Evolutionary conservation across 2,329 filamentous ascomycete species (phyloP).

Genomic region (Pyrenochaeta sp.): DNA sequence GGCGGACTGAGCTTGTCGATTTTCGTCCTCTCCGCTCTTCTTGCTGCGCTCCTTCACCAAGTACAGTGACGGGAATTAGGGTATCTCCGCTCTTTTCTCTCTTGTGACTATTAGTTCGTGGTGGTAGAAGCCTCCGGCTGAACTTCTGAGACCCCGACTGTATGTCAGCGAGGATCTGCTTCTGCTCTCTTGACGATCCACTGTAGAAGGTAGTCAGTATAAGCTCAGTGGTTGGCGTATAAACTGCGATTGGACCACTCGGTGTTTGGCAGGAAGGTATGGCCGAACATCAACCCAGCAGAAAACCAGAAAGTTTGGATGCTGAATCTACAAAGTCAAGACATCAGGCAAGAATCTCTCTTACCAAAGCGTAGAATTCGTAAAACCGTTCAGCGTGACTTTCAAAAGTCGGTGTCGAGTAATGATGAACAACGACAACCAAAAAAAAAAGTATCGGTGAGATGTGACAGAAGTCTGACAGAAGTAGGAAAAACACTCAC

Average conservation of each 20-base stretch:
- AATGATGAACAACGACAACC: slow-evolving; percentile 1
- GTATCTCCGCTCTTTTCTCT: slow-evolving; percentile 35
- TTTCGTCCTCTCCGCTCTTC: slow-evolving; percentile 45
- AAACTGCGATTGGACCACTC: slow-evolving; percentile 13
- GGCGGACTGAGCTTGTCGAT: slow-evolving; percentile 40
- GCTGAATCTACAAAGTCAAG: not conserved
- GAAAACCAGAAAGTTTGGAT: not conserved
- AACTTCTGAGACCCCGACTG: slow-evolving; percentile 49
- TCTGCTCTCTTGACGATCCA: slow-evolving; percentile 47
- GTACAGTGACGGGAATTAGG: slow-evolving; percentile 40
- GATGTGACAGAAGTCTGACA: slow-evolving; percentile 17
- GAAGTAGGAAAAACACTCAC: slow-evolving; percentile 34
- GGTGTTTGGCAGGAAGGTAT: slow-evolving; percentile 1
- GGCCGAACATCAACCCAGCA: not conserved
- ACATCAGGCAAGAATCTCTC: slow-evolving; percentile 1
- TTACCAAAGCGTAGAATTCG: slow-evolving; percentile 8
- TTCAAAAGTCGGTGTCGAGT: slow-evolving; percentile 10
- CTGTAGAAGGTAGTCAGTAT: slow-evolving; percentile 28
- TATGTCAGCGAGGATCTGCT: slow-evolving; percentile 51
- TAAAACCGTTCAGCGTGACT: not conserved
- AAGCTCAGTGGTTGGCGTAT: not conserved
- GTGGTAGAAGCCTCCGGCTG: slow-evolving; percentile 40
- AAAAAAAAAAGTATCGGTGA: slow-evolving; percentile 25
- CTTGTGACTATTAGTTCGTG: slow-evolving; percentile 27
- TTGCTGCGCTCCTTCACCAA: slow-evolving; percentile 32